phyloP scores from a whole-genome alignment of 768 basidiomycete species.

The Mycena rebaudengoi region DNA sequence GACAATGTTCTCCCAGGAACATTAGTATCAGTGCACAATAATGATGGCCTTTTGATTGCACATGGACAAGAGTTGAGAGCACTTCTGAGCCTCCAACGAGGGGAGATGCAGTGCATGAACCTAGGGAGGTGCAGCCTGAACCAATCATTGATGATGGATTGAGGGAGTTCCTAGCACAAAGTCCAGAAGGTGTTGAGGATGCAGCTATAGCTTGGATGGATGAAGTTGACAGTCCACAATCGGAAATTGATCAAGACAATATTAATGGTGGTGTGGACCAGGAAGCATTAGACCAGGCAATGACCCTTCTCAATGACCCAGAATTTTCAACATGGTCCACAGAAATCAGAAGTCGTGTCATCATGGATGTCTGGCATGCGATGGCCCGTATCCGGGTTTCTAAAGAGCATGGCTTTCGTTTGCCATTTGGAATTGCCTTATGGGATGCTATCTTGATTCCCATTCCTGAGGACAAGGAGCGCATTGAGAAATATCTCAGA shows the following conservation, averaged over 20 bases:
- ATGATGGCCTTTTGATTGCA: too few relatives aligned
- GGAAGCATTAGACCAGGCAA: background rate
- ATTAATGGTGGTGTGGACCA: background rate
- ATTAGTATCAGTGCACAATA: too few relatives aligned
- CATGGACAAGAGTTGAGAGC: too few relatives aligned
- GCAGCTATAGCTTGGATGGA: background rate
- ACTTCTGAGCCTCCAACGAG: too few relatives aligned
- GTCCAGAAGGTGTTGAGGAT: background rate
- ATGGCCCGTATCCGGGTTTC: background rate
- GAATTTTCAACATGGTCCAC: background rate
- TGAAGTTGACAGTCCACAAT: background rate
- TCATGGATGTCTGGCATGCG: slow-evolving; percentile 8
- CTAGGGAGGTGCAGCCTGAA: too few relatives aligned
- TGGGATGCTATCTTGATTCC: slow-evolving; percentile 6
- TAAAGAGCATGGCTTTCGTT: background rate
- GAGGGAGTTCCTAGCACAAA: background rate
- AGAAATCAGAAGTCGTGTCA: background rate
- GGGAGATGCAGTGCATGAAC: too few relatives aligned
- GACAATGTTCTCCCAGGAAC: too few relatives aligned
- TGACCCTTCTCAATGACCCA: background rate
- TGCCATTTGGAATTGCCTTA: background rate
- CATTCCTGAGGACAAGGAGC: background rate
- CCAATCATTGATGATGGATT: too few relatives aligned
- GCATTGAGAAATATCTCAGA: background rate
- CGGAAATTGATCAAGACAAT: background rate